Percentiles rank a stretch among this genome's conserved stretches.
These are phyloP conservation scores for Zymoseptoria brevis DNA, from an alignment of 2,329 filamentous ascomycete genomes.

Conservation along the genomic window DNA sequence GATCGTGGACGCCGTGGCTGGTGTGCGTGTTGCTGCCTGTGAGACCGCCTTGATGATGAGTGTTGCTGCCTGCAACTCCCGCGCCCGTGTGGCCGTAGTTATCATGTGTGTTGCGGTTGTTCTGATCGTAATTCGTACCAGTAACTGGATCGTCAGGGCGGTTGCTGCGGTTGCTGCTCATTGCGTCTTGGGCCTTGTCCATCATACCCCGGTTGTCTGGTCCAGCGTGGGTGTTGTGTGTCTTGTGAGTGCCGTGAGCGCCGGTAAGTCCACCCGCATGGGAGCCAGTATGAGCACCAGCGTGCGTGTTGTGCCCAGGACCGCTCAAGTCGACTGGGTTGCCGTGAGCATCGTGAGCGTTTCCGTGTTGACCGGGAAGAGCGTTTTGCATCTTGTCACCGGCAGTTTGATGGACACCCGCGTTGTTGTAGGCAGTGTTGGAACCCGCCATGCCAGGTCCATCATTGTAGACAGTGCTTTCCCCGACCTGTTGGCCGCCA, in stretches of 20 bases:
- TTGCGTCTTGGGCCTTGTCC: background rate
- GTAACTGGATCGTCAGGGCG: conserved; percentile 1
- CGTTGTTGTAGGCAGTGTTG: conserved; percentile 4
- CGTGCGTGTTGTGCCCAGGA: background rate
- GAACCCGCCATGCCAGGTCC: background rate
- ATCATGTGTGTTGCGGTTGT: conserved; percentile 3
- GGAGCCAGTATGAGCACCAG: background rate
- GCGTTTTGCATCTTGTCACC: conserved; percentile 5
- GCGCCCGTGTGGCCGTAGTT: conserved; percentile 2
- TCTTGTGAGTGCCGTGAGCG: background rate
- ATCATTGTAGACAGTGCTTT: background rate
- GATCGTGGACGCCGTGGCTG: background rate
- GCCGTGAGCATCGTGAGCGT: conserved; percentile 6
- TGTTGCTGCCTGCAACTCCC: background rate
- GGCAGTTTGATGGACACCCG: conserved; percentile 4
- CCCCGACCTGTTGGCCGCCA: conserved; percentile 20
- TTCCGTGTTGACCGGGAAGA: conserved; percentile 6
- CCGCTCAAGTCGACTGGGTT: conserved; percentile 3
- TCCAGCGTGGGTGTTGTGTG: conserved; percentile 6
- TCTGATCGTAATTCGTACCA: conserved; percentile 1
- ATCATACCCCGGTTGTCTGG: conserved; percentile 4
- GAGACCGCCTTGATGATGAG: conserved; percentile 2
- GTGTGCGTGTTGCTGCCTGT: conserved; percentile 4
- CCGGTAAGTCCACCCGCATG: conserved; percentile 4
- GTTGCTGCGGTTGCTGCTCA: background rate